Conservation (phyloP, 106 monocot species). For the Allium cepa region DNA sequence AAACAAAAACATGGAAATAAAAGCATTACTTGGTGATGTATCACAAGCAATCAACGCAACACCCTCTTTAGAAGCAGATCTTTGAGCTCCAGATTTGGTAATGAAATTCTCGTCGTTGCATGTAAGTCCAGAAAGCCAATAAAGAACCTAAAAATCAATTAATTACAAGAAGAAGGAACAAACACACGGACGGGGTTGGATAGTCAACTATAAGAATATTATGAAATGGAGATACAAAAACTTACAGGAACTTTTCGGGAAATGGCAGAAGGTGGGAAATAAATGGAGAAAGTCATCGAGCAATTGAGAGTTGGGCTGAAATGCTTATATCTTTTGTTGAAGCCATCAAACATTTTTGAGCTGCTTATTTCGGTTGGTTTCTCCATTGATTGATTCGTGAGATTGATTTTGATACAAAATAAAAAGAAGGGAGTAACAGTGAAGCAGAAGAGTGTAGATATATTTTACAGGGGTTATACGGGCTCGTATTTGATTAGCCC, state of each 20-base stretch:
- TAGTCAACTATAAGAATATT: not conserved
- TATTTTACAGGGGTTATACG: too few species aligned
- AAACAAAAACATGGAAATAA: not conserved
- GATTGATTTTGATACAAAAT: too few species aligned
- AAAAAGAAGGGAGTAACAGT: too few species aligned
- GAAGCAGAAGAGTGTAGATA: too few species aligned
- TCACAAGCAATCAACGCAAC: slow-evolving; percentile 85
- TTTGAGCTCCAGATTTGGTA: slow-evolving; percentile 84
- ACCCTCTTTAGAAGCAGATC: slow-evolving; percentile 59
- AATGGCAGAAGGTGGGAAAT: slow-evolving; percentile 55
- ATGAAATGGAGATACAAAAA: not conserved
- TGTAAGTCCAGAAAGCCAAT: slow-evolving; percentile 92
- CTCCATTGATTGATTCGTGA: slow-evolving; percentile 11
- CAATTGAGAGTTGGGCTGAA: slow-evolving; percentile 80
- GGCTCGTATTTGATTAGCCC: too few species aligned
- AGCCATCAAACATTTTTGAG: slow-evolving; percentile 82
- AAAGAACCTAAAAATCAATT: slow-evolving; percentile 47
- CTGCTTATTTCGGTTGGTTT: slow-evolving; percentile 61
- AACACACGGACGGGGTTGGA: not conserved
- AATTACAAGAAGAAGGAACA: not conserved
- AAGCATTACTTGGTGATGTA: slow-evolving; percentile 71
- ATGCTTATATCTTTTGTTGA: slow-evolving; percentile 74
- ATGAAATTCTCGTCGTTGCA: slow-evolving; percentile 94
- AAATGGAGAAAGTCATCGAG: slow-evolving; percentile 89
- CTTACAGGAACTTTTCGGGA: slow-evolving; percentile 46